Evolutionary conservation across 805 yeast species (phyloP).

Genomic region (Priceomyces medius): DNA sequence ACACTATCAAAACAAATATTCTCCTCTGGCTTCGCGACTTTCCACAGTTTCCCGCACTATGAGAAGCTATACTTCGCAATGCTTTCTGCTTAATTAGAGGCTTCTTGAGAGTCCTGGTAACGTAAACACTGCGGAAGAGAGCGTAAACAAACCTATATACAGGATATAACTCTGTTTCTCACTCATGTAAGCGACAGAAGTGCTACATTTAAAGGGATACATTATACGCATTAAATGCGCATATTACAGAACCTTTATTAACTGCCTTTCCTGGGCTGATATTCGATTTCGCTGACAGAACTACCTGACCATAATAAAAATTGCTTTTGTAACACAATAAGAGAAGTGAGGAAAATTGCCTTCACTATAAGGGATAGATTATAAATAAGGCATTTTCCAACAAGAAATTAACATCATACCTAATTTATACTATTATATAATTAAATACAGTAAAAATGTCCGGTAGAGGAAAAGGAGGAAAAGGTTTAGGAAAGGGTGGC

Average conservation of each 20-base stretch:
- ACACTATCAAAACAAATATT: constrained; percentile 1
- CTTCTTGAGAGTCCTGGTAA: neutral
- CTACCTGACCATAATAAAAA: constrained; percentile 8
- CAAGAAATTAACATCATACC: neutral
- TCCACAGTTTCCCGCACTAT: neutral
- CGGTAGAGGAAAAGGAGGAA: constrained; percentile 99
- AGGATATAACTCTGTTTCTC: neutral
- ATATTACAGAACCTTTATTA: constrained; percentile 1
- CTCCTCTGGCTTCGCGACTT: neutral
- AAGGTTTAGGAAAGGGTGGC: constrained; percentile 99
- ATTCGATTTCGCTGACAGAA: neutral
- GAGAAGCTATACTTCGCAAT: neutral
- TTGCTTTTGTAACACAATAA: constrained; percentile 9
- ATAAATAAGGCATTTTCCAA: constrained; percentile 4
- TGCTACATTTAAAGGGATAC: neutral
- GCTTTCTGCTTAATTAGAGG: neutral
- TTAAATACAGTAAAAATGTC: constrained; percentile 59
- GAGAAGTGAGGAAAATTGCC: constrained; percentile 4
- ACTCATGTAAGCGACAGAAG: neutral
- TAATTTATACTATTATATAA: neutral
- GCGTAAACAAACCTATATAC: neutral
- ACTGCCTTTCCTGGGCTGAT: neutral
- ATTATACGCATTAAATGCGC: constrained; percentile 4
- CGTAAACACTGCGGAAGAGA: neutral
- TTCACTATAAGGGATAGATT: neutral